Conservation (phyloP, 345 rosid genomes). For the Carallia pectinifolia region DNA sequence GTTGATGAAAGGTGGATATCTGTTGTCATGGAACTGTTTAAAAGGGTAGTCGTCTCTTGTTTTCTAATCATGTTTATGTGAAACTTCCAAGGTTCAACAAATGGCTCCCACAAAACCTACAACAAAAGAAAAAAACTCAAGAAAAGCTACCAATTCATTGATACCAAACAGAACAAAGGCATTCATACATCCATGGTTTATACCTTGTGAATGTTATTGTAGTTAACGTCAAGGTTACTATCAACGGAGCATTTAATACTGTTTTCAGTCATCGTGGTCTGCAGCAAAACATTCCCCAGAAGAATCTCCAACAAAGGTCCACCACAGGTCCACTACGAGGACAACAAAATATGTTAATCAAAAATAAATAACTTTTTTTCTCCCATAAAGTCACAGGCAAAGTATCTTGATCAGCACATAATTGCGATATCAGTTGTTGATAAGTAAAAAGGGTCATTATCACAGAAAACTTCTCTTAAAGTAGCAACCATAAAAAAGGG, state of each 20-base stretch:
- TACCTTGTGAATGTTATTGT: constrained; percentile 89
- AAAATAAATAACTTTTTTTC: background rate
- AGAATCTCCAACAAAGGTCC: constrained; percentile 79
- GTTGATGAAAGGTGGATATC: constrained; percentile 61
- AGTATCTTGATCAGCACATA: too few relatives aligned
- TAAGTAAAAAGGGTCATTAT: too few relatives aligned
- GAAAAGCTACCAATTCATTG: constrained; percentile 14
- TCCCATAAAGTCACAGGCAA: background rate
- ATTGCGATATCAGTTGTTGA: too few relatives aligned
- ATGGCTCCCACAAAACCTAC: constrained; percentile 92
- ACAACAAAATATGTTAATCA: background rate
- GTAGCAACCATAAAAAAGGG: too few relatives aligned
- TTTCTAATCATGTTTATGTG: constrained; percentile 47
- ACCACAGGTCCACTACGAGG: constrained; percentile 71
- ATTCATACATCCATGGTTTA: background rate
- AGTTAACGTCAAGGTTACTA: constrained; percentile 74
- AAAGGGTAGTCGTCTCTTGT: constrained; percentile 50
- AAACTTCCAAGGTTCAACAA: constrained; percentile 88
- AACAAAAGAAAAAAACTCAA: background rate
- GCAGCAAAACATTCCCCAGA: constrained; percentile 45
- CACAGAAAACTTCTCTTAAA: too few relatives aligned
- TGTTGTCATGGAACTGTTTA: constrained; percentile 48
- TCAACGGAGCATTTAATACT: constrained; percentile 44
- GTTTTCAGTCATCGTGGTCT: constrained; percentile 43
- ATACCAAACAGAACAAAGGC: background rate